phyloP scores from a whole-genome alignment of 139 green algal genomes.

The Haematococcus lacustris region DNA sequence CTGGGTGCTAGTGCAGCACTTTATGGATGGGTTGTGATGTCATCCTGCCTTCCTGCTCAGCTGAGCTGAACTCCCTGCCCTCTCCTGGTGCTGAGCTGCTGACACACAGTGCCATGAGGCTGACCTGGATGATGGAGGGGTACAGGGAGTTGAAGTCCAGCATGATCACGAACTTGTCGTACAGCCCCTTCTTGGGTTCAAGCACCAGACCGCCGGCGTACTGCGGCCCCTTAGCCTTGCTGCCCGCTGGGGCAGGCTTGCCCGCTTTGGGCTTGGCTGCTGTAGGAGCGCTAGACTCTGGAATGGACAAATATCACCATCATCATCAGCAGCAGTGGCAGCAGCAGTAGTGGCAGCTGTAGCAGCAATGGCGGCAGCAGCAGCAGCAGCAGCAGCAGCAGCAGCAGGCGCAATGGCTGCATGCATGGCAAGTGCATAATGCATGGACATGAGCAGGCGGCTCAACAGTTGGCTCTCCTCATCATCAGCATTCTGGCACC shows the following conservation, averaged over 20 bases:
- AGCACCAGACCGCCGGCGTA: slow-evolving; percentile 84
- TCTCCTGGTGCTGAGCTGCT: neutral
- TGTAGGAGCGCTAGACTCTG: slow-evolving; percentile 1
- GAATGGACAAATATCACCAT: neutral
- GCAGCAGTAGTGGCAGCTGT: too few species aligned
- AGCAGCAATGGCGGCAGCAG: too few species aligned
- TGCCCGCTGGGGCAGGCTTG: slow-evolving; percentile 16
- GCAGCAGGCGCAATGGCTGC: too few species aligned
- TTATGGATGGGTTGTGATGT: neutral
- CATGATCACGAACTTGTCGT: slow-evolving; percentile 94
- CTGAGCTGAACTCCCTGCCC: neutral
- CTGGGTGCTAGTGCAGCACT: too few species aligned
- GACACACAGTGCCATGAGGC: neutral
- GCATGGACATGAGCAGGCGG: too few species aligned
- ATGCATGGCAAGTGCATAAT: too few species aligned
- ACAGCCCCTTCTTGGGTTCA: slow-evolving; percentile 97
- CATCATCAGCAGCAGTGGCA: too few species aligned
- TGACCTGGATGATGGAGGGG: slow-evolving; percentile 95
- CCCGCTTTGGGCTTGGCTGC: too few species aligned
- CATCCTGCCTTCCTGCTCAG: too few species aligned
- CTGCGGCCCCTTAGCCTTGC: slow-evolving; percentile 45
- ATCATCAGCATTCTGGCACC: too few species aligned
- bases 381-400: too few species aligned
- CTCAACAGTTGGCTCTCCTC: too few species aligned
- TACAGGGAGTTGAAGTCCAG: slow-evolving; percentile 99